phyloP scores from a whole-genome alignment of 2,329 filamentous ascomycete genomes.

The Pezicula neosporulosa region DNA sequence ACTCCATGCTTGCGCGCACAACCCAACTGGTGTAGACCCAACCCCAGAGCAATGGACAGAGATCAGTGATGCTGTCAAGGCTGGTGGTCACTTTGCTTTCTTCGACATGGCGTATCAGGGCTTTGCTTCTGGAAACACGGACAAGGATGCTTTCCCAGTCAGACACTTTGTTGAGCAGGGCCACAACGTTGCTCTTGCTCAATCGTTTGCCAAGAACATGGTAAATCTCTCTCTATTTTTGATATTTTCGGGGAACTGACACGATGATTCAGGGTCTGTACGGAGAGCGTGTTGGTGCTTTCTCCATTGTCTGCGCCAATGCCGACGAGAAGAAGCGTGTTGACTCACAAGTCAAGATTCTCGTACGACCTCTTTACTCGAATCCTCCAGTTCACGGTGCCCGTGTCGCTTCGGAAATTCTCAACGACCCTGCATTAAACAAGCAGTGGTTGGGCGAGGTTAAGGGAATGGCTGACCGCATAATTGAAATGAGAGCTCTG shows the following conservation, averaged over 20 bases:
- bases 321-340: slow-evolving; percentile 92
- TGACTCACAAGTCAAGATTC: slow-evolving; percentile 97
- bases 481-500: slow-evolving; percentile 95
- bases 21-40: slow-evolving; percentile 95
- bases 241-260: slow-evolving; percentile 12
- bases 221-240: slow-evolving; percentile 38
- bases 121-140: slow-evolving; percentile 88
- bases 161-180: slow-evolving; percentile 92
- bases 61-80: slow-evolving; percentile 84
- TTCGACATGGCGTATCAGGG: slow-evolving; percentile 99
- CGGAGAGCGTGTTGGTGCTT: slow-evolving; percentile 95
- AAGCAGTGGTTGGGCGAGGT: slow-evolving; percentile 94
- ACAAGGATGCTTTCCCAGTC: slow-evolving; percentile 90
- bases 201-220: slow-evolving; percentile 99
- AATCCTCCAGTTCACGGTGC: slow-evolving; percentile 97
- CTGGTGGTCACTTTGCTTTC: slow-evolving; percentile 86
- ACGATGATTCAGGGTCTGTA: slow-evolving; percentile 71
- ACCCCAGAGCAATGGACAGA: slow-evolving; percentile 88
- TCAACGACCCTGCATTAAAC: slow-evolving; percentile 82
- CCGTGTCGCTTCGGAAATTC: slow-evolving; percentile 86
- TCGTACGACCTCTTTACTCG: slow-evolving; percentile 95
- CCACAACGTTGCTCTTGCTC: slow-evolving; percentile 81
- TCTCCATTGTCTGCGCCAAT: slow-evolving; percentile 84
- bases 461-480: slow-evolving; percentile 98
- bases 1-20: slow-evolving; percentile 96